Conservation (phyloP, 2,329 filamentous ascomycete species). For the Didymella exigua region DNA sequence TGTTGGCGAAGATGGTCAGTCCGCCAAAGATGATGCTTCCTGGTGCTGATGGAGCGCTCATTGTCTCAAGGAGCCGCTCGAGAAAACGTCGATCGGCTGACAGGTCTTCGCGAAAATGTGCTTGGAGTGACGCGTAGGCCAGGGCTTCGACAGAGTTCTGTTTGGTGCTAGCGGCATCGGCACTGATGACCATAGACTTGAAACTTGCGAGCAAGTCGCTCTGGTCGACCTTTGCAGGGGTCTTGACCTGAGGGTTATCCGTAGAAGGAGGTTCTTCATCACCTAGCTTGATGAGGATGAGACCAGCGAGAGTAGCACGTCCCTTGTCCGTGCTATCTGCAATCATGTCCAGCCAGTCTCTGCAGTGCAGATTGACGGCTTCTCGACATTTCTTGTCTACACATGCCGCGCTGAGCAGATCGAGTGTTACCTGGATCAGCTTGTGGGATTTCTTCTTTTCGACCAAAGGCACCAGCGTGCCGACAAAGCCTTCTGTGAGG, state of each 20-base stretch:
- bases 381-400: constrained; percentile 83
- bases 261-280: constrained; percentile 44
- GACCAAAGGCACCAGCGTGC: constrained; percentile 76
- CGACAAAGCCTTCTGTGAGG: constrained; percentile 84
- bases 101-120: constrained; percentile 82
- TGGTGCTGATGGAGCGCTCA: constrained; percentile 51
- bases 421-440: constrained; percentile 83
- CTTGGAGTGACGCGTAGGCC: constrained; percentile 86
- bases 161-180: constrained; percentile 60
- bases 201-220: constrained; percentile 62
- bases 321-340: constrained; percentile 68
- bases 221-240: constrained; percentile 42
- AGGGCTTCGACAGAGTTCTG: constrained; percentile 85
- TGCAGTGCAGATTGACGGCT: constrained; percentile 82
- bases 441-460: constrained; percentile 81
- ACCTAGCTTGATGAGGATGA: constrained; percentile 63
- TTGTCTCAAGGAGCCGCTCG: constrained; percentile 68
- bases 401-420: constrained; percentile 90
- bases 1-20: constrained; percentile 82
- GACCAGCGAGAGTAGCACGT: constrained; percentile 58
- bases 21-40: constrained; percentile 78
- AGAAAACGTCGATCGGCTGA: constrained; percentile 72
- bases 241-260: constrained; percentile 40
- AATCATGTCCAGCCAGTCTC: constrained; percentile 84
- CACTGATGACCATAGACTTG: constrained; percentile 67